Conservation (phyloP, 2,329 filamentous ascomycete species). For the Trichophyton schoenleinii region DNA sequence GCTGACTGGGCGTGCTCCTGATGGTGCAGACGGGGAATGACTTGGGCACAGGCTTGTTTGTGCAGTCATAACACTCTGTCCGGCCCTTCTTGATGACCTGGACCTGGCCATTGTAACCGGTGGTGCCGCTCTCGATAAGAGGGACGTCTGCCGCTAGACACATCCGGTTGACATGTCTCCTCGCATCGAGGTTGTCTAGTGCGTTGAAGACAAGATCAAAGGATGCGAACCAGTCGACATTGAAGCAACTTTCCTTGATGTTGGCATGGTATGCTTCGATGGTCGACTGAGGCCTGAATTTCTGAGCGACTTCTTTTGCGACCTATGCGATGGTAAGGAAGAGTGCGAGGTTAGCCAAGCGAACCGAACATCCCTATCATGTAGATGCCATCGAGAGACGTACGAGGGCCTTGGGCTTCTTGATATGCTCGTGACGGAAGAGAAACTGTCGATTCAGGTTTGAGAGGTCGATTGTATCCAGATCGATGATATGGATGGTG, state of each 20-base stretch:
- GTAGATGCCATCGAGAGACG: slow-evolving; percentile 20
- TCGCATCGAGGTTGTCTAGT: slow-evolving; percentile 85
- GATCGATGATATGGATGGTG: slow-evolving; percentile 86
- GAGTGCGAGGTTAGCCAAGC: slow-evolving; percentile 12
- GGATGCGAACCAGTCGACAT: slow-evolving; percentile 70
- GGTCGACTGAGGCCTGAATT: slow-evolving; percentile 78
- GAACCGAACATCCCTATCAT: neutral
- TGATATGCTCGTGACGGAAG: slow-evolving; percentile 93
- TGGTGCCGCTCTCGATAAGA: slow-evolving; percentile 90
- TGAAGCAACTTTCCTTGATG: slow-evolving; percentile 82
- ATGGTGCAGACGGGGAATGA: slow-evolving; percentile 95
- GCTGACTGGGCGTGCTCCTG: slow-evolving; percentile 85
- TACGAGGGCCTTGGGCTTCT: slow-evolving; percentile 88
- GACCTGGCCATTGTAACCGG: slow-evolving; percentile 93
- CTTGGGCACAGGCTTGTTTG: slow-evolving; percentile 77
- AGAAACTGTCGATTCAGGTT: slow-evolving; percentile 97
- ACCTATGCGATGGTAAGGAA: slow-evolving; percentile 43
- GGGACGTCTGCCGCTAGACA: slow-evolving; percentile 83
- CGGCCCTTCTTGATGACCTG: slow-evolving; percentile 82
- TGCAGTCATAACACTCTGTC: slow-evolving; percentile 95
- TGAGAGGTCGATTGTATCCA: slow-evolving; percentile 95
- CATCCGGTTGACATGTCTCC: slow-evolving; percentile 95
- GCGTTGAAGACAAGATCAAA: slow-evolving; percentile 93
- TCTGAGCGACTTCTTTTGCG: slow-evolving; percentile 78
- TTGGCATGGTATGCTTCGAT: slow-evolving; percentile 86